Evolutionary conservation across 768 basidiomycete species (phyloP), one percentile per base, ranked within the genome.

Genomic region (Tephrocybe sp.): DNA sequence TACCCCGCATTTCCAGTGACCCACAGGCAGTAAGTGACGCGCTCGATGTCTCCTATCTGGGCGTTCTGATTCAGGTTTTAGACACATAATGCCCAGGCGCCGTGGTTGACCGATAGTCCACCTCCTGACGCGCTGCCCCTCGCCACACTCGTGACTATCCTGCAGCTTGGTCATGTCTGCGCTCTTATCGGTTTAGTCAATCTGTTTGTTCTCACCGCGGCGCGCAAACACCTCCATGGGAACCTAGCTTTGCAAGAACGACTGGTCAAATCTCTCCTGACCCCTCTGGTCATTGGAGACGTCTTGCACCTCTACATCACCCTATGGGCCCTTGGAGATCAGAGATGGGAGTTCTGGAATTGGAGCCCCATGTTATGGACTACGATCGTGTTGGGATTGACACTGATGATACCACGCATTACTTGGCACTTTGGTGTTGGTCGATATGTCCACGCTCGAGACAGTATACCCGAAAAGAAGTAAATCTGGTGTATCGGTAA

Each of bases 161-260:
- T 86, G 39, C 88, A 91, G 60, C 83, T 91, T 45, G 86, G 83
- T 1, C 84, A 90, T 56, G 86, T 86, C 43, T 88, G 86, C 57
- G 85, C 80, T 33, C 80, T 91, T 22, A 64, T 90, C 55, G 88
- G 88, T 11, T 58, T 86, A 49, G 61, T 90, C 50, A 90, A 89
- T 60, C 58, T 81, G 49, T 88, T 82, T 63, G 65, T 89, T 39
- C 75, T 91, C 46, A 72, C 76, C 16, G 74, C 84, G 9, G 74
- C 76, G 25, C 80, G 86, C 43, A 77, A 66, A 38, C 77, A 90
- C 61, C 71, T 91, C 42, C 71, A 71, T 23, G 64, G 66, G 1
- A 75, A 82, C 36, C 83, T 79, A 5, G 78, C 77, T 2, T 61
- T 88, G 13, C 88, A 91, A 68, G 88, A 91, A 64, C 84, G 83